Conservation (phyloP, 2,329 filamentous ascomycete species). For the Trichophyton mentagrophytes region DNA sequence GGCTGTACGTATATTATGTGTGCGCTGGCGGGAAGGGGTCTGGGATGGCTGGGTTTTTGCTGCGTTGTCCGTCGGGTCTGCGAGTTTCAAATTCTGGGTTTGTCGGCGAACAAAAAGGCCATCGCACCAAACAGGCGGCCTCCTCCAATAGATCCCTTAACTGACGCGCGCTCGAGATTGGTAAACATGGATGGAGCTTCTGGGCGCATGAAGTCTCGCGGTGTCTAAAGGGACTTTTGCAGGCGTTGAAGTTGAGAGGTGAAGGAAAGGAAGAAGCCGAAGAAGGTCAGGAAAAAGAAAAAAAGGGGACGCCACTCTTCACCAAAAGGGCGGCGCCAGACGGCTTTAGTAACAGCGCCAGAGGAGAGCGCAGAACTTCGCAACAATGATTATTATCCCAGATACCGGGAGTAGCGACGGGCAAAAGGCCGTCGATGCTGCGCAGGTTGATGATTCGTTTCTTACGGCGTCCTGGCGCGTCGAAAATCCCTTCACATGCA, state of each 20-base stretch:
- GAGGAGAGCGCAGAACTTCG: not conserved
- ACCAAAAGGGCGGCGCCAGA: not conserved
- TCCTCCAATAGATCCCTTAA: slow-evolving; percentile 3
- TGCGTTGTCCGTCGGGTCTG: not conserved
- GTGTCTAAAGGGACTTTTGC: not conserved
- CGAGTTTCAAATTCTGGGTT: slow-evolving; percentile 3
- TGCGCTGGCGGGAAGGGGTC: slow-evolving; percentile 1
- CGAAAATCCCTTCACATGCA: not conserved
- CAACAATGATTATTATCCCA: too few relatives aligned
- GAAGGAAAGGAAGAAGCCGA: not conserved
- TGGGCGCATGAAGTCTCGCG: not conserved
- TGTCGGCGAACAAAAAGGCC: slow-evolving; percentile 4
- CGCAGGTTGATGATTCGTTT: not conserved
- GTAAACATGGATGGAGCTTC: not conserved
- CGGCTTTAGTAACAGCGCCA: not conserved
- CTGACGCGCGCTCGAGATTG: not conserved
- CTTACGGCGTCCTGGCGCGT: not conserved
- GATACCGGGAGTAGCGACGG: not conserved
- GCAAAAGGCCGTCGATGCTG: not conserved
- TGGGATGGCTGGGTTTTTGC: not conserved
- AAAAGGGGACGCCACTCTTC: not conserved
- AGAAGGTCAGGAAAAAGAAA: not conserved
- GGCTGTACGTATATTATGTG: not conserved
- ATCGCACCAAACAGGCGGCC: not conserved
- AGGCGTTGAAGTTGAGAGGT: not conserved